phyloP scores from a whole-genome alignment of 2,329 filamentous ascomycete species.

The Verticillium longisporum region DNA sequence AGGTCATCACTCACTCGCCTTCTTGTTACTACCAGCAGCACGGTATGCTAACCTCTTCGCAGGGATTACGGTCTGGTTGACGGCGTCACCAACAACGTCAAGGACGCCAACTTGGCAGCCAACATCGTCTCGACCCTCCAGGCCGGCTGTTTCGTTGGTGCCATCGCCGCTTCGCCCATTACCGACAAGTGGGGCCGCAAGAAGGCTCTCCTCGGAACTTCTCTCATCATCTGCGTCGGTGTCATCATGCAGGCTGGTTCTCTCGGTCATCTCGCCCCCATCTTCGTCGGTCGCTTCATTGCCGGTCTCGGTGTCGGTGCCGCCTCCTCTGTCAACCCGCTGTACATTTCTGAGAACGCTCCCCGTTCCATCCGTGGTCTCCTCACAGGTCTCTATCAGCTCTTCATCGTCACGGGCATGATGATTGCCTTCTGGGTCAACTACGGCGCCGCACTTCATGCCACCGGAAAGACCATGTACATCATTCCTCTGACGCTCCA shows the following conservation, averaged over 20 bases:
- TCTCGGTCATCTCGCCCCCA: slow-evolving; percentile 46
- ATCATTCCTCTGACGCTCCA: slow-evolving; percentile 55
- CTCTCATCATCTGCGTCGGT: slow-evolving; percentile 48
- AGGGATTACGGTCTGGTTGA: slow-evolving; percentile 14
- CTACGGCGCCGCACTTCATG: slow-evolving; percentile 36
- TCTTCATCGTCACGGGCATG: slow-evolving; percentile 37
- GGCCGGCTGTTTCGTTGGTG: slow-evolving; percentile 22
- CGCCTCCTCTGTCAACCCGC: slow-evolving; percentile 34
- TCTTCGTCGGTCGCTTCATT: slow-evolving; percentile 55
- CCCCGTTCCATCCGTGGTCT: slow-evolving; percentile 36
- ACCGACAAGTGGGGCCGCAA: slow-evolving; percentile 33
- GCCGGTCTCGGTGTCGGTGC: slow-evolving; percentile 38
- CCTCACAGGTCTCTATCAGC: slow-evolving; percentile 36
- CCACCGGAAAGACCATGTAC: slow-evolving; percentile 7
- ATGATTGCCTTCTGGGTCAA: slow-evolving; percentile 43
- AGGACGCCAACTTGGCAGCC: slow-evolving; percentile 13
- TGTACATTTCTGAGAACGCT: slow-evolving; percentile 37
- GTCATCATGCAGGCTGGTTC: slow-evolving; percentile 55
- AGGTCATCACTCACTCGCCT: slow-evolving; percentile 13
- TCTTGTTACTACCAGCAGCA: no score
- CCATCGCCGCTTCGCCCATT: slow-evolving; percentile 24
- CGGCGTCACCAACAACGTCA: slow-evolving; percentile 3
- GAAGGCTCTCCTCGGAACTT: slow-evolving; percentile 43
- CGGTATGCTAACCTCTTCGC: slow-evolving; percentile 40
- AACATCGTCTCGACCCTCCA: slow-evolving; percentile 20